These are phyloP conservation scores for Penicillium sp. DNA, from an alignment of 2,329 filamentous ascomycete genomes.

Conservation along the genomic window DNA sequence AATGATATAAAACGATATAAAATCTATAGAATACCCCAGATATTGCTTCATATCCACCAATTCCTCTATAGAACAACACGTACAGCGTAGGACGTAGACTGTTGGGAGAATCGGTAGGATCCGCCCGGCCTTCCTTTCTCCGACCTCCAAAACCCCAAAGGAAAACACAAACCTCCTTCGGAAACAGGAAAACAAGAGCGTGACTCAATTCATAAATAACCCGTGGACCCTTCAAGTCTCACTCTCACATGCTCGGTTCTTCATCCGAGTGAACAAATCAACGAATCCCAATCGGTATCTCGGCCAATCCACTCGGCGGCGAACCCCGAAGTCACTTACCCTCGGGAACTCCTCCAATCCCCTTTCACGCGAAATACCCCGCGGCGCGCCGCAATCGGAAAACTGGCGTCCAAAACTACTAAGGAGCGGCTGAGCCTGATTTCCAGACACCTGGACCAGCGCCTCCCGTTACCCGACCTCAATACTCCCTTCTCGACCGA, in stretches of 20 bases:
- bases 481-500: conserved; percentile 65
- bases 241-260: not conserved
- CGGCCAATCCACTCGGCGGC: conserved; percentile 18
- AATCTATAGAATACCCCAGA: not conserved
- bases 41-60: not conserved
- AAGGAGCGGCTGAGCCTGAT: conserved; percentile 58
- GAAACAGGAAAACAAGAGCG: not conserved
- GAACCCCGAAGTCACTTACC: conserved; percentile 26
- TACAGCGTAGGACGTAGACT: conserved; percentile 15
- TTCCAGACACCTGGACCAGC: conserved; percentile 59
- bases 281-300: conserved; percentile 11
- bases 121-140: conserved; percentile 15
- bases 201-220: conserved; percentile 9
- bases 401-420: conserved; percentile 49
- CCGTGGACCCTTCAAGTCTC: not conserved
- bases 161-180: not conserved
- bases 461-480: conserved; percentile 54
- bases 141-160: conserved; percentile 3
- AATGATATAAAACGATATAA: not conserved
- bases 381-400: conserved; percentile 38
- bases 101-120: conserved; percentile 13
- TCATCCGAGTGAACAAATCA: conserved; percentile 9
- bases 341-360: conserved; percentile 22
- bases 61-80: conserved; percentile 3
- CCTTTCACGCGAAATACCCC: conserved; percentile 21